Percentiles rank a stretch among this genome's conserved stretches.
phyloP scores from a whole-genome alignment of 768 basidiomycete species.

The Kwoniella shandongensis region DNA sequence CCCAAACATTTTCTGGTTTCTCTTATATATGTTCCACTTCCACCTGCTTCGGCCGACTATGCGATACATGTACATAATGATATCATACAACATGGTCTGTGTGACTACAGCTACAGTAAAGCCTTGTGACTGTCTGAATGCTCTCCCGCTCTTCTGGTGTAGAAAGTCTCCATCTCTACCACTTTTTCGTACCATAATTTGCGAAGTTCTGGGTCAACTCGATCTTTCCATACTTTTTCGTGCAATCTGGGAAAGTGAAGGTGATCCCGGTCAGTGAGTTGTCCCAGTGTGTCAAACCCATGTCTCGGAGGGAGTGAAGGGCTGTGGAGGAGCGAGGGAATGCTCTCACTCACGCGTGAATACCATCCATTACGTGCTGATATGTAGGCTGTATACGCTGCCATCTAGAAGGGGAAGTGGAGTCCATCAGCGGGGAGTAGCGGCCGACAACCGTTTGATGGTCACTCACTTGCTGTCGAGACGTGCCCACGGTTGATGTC shows the following conservation, averaged over 20 bases:
- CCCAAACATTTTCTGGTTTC: too few species aligned
- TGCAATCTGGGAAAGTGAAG: constrained; percentile 9
- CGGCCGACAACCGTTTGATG: background rate
- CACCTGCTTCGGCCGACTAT: too few species aligned
- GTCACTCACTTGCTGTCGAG: constrained; percentile 18
- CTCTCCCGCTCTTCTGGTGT: too few species aligned
- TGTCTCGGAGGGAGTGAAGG: background rate
- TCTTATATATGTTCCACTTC: too few species aligned
- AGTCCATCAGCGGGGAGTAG: constrained; percentile 3
- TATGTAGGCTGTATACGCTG: background rate
- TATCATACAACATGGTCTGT: too few species aligned
- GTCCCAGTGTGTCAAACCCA: background rate
- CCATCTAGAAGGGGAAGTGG: constrained; percentile 17
- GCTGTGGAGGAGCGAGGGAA: too few species aligned
- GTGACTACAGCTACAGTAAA: too few species aligned
- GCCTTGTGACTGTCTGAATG: too few species aligned
- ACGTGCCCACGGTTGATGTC: constrained; percentile 17
- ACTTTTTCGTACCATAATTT: constrained; percentile 2
- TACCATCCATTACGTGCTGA: background rate
- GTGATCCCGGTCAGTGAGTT: background rate
- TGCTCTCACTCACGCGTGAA: constrained; percentile 18
- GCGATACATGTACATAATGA: too few species aligned
- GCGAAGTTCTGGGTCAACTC: constrained; percentile 2
- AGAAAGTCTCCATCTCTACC: constrained; percentile 5
- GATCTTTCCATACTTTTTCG: constrained; percentile 23